Percentiles rank a stretch among this genome's conserved stretches.
Evolutionary conservation across 257 asterid genomes (phyloP).

Genomic region (Nicotiana knightiana): DNA sequence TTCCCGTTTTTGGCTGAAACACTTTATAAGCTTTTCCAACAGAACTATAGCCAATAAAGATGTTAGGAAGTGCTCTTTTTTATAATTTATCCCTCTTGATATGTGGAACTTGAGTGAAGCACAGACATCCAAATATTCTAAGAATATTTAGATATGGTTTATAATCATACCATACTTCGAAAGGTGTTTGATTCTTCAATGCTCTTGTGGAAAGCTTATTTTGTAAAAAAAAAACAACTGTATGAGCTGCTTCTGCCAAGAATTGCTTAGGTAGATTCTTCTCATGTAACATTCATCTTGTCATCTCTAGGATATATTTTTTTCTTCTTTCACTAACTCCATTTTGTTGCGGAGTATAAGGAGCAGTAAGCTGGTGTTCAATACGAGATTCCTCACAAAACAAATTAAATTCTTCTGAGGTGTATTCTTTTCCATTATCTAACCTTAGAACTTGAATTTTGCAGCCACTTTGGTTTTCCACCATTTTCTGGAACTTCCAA

Average conservation of each 20-base stretch:
- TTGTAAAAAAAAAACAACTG: not conserved
- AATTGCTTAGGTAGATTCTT: constrained; percentile 2
- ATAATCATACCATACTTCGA: constrained; percentile 11
- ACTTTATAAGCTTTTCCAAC: too few species aligned
- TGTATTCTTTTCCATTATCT: not conserved
- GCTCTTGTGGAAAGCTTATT: not conserved
- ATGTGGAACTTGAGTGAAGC: too few species aligned
- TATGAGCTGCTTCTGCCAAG: not conserved
- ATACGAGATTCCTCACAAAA: not conserved
- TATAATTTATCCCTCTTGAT: too few species aligned
- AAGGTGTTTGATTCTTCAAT: not conserved
- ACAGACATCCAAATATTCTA: too few species aligned
- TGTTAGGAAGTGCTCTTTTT: too few species aligned
- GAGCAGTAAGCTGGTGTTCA: not conserved
- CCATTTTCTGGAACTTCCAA: not conserved
- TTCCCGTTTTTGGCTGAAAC: not conserved
- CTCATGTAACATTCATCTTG: not conserved
- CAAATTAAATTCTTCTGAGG: too few species aligned
- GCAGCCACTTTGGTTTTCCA: constrained; percentile 1
- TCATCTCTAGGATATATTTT: not conserved
- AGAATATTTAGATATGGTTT: not conserved
- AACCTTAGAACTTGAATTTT: constrained; percentile 3
- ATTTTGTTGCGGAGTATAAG: constrained; percentile 12
- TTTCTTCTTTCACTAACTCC: constrained; percentile 13
- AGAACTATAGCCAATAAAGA: too few species aligned